Evolutionary conservation across 139 green algal genomes (phyloP).

Genomic region (Chlorella sp.): DNA sequence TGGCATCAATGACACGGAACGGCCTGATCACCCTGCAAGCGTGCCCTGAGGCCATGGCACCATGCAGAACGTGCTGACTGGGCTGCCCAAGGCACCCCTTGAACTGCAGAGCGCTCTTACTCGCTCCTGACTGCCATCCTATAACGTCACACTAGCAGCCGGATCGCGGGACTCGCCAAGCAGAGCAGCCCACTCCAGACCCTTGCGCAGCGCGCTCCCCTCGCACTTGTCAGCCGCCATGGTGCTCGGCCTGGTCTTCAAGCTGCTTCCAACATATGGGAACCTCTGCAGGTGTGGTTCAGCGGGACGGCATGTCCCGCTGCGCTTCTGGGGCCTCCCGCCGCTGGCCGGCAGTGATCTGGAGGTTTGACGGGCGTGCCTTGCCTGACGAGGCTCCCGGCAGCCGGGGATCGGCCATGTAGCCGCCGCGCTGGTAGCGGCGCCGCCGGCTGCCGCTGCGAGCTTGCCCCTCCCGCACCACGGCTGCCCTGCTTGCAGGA

Average conservation of each 20-base stretch:
- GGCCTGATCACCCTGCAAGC: no score
- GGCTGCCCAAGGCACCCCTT: no score
- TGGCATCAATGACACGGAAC: no score
- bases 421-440: background rate
- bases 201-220: no score
- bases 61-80: no score
- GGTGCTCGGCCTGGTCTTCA: constrained; percentile 8
- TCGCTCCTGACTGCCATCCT: no score
- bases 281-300: background rate
- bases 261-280: constrained; percentile 27
- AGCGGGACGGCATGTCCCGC: background rate
- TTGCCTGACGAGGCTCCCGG: background rate
- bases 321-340: background rate
- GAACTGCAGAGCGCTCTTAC: no score
- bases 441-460: background rate
- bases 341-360: background rate
- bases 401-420: no score
- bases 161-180: no score
- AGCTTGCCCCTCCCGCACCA: background rate
- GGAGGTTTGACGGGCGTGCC: background rate
- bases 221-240: background rate
- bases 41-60: no score
- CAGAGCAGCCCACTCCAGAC: no score
- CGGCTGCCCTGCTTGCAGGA: background rate
- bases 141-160: no score